Evolutionary conservation across 1,284 basidiomycete species (phyloP).

Genomic region (Cutaneotrichosporon spelunceum): DNA sequence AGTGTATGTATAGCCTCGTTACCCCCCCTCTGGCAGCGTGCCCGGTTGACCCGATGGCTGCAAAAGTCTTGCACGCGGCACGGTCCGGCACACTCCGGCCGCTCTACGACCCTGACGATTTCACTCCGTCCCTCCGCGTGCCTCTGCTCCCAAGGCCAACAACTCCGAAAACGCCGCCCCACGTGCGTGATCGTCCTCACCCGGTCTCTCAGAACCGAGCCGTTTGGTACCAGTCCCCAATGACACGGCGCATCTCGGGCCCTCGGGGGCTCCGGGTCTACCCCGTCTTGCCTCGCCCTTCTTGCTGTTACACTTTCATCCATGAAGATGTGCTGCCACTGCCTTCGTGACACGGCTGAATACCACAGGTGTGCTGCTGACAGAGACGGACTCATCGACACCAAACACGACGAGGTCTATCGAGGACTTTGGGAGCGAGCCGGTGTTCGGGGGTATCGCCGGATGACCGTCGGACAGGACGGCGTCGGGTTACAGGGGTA

Average conservation of each 20-base stretch:
- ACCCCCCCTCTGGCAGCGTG: background rate
- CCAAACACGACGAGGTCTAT: background rate
- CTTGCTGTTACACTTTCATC: background rate
- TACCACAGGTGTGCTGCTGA: background rate
- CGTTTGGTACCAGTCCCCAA: background rate
- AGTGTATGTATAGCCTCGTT: background rate
- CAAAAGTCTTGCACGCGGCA: background rate
- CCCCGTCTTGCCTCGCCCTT: background rate
- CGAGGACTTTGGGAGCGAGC: background rate
- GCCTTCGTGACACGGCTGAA: background rate
- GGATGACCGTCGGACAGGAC: background rate
- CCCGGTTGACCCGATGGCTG: background rate
- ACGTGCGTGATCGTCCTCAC: background rate
- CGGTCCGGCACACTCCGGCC: background rate
- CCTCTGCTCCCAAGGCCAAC: background rate
- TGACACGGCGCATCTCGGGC: background rate
- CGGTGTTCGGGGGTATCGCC: background rate
- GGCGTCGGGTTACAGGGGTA: background rate
- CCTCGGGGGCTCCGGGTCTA: no score
- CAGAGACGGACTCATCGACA: background rate
- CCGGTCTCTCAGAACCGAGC: background rate
- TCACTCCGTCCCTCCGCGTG: background rate
- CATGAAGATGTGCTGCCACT: background rate
- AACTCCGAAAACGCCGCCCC: slow-evolving; percentile 21
- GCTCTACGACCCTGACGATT: background rate